Evolutionary conservation across 169 alveolate species (phyloP), one percentile per base, ranked within the genome.

Genomic region (Plasmodium gaboni): DNA sequence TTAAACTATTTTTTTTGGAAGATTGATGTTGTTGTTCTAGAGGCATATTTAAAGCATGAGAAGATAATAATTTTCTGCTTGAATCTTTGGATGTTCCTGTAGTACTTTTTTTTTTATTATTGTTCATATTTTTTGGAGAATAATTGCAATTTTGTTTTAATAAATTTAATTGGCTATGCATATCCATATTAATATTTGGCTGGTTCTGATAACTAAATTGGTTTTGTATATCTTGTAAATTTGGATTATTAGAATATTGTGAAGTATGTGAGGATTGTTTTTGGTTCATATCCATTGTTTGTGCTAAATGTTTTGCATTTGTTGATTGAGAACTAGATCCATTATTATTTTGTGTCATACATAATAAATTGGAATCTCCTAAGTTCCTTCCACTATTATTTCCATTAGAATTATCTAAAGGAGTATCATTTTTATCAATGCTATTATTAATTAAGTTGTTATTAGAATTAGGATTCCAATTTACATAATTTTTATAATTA

Each of bases 131-230:
- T 44, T 65, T 78, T 26, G 46, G 89, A 10, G 67, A 13, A 48
- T 44, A 78, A 69, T 65, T 65, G 12, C 44, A 64, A 15, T 26
- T 32, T 59, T 78, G 89, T 57, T 78, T 78, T 5, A 69, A 46
- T 46, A 64, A 15, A 15, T 42, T 48, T 28, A 51, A 6, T 10
- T 63, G 42, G 65, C 53, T 67, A 7, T 78, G 89, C 10, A 64
- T 24, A 50, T 78, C 76, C 1, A 74, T 10, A 64, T 44, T 51
- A 13, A 50, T 44, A 42, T 65, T 50, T 60, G 19, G 72, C 57
- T 74, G 88, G 53, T 44, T 50, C 17, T 78, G 89, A 38, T 24
- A 78, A 19, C 51, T 68, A 13, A 78, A 15, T 60, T 64, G 68
- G 22, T 73, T 73, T 46, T 64, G 76, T 4, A 78, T 46, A 19